Conservation (phyloP, 2,329 filamentous ascomycete species). For the Fusarium fujikuroi region DNA sequence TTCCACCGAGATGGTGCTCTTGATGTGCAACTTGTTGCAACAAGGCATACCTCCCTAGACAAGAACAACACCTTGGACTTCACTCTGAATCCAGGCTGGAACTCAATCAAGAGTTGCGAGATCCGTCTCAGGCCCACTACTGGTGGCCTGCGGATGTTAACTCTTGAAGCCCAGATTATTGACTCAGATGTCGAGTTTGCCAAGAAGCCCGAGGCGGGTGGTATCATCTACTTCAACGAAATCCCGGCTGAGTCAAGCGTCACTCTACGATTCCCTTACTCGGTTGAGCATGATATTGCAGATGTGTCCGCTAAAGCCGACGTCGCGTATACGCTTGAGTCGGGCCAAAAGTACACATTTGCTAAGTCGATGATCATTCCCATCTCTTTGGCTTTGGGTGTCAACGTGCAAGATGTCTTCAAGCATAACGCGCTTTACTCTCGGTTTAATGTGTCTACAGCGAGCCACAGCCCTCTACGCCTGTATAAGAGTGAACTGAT, state of each 20-base stretch:
- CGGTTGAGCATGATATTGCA: slow-evolving; percentile 78
- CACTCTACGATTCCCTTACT: slow-evolving; percentile 80
- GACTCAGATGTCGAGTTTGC: slow-evolving; percentile 55
- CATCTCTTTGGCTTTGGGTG: slow-evolving; percentile 84
- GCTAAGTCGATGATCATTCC: slow-evolving; percentile 69
- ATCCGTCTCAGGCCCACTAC: slow-evolving; percentile 72
- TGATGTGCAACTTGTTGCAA: slow-evolving; percentile 72
- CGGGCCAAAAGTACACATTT: slow-evolving; percentile 59
- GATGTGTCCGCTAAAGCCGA: slow-evolving; percentile 82
- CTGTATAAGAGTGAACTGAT: slow-evolving; percentile 77
- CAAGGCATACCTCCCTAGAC: slow-evolving; percentile 81
- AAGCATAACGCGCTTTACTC: slow-evolving; percentile 86
- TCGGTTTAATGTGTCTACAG: slow-evolving; percentile 89
- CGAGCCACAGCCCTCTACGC: slow-evolving; percentile 77
- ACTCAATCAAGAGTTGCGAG: slow-evolving; percentile 69
- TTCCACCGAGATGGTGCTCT: slow-evolving; percentile 78
- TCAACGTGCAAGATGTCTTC: slow-evolving; percentile 97
- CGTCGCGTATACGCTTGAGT: slow-evolving; percentile 74
- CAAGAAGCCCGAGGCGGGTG: slow-evolving; percentile 65
- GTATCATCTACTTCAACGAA: slow-evolving; percentile 61
- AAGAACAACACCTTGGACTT: slow-evolving; percentile 82
- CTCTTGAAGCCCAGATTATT: slow-evolving; percentile 66
- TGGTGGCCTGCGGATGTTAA: slow-evolving; percentile 72
- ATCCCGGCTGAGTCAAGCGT: slow-evolving; percentile 59
- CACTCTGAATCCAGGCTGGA: slow-evolving; percentile 78